These are phyloP conservation scores for Neurospora sp. DNA, from an alignment of 495 filamentous ascomycete genomes.

Conservation along the genomic window DNA sequence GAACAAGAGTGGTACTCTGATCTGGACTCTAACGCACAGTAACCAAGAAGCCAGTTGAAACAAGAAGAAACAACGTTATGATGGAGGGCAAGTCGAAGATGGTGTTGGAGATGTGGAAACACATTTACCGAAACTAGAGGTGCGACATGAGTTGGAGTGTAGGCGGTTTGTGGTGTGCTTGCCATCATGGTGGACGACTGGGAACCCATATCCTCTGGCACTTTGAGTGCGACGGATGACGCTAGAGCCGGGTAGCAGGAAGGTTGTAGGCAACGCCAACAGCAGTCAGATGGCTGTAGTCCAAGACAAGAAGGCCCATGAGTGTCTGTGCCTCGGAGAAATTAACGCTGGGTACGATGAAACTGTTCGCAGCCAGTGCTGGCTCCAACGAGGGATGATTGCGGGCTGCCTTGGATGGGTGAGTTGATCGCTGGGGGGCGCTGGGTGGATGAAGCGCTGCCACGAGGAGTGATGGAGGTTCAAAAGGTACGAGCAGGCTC, in stretches of 20 bases:
- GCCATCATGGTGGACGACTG: slow-evolving; percentile 43
- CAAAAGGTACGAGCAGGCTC: background rate
- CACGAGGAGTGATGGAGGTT: background rate
- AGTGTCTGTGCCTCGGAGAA: background rate
- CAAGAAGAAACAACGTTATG: background rate
- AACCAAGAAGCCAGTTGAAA: background rate
- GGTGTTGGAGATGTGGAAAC: background rate
- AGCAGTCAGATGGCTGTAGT: background rate
- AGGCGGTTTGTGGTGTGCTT: slow-evolving; percentile 40
- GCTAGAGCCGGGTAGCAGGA: background rate
- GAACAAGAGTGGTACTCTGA: background rate
- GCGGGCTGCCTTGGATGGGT: background rate
- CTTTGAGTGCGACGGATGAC: background rate
- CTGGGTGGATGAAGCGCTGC: background rate
- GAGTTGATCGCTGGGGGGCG: background rate
- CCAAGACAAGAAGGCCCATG: background rate
- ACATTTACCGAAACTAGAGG: background rate
- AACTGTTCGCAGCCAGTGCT: background rate
- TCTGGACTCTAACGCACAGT: background rate
- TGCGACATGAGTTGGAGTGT: slow-evolving; percentile 26
- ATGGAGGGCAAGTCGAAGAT: background rate
- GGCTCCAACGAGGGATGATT: background rate
- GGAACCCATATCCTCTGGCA: slow-evolving; percentile 26
- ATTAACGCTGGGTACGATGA: background rate
- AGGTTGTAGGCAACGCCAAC: background rate